Percentiles rank a stretch among this genome's conserved stretches.
Evolutionary conservation across 768 basidiomycete species (phyloP).

Genomic region (Kwoniella newhampshirensis): DNA sequence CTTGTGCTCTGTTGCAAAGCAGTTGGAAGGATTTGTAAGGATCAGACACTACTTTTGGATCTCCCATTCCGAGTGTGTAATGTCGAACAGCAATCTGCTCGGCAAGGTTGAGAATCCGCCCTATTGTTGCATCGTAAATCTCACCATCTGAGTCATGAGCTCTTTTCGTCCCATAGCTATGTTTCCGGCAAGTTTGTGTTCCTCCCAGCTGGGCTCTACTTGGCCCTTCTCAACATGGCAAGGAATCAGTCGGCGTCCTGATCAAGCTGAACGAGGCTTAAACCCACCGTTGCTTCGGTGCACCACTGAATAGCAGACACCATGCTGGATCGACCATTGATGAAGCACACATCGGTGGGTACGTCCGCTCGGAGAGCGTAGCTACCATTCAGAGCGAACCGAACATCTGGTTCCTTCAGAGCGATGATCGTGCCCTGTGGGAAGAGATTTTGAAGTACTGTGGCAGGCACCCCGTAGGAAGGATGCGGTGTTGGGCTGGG

Average conservation of each 20-base stretch:
- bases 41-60: neutral
- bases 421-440: conserved; percentile 7
- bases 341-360: neutral
- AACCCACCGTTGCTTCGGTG: neutral
- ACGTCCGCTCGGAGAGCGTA: neutral
- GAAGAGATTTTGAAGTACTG: neutral
- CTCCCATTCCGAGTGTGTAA: conserved; percentile 4
- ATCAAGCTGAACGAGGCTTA: too few relatives aligned
- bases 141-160: neutral
- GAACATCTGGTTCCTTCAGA: conserved; percentile 9
- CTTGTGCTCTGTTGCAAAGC: conserved; percentile 8
- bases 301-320: neutral
- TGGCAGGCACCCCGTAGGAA: neutral
- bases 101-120: neutral
- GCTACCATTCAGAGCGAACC: neutral
- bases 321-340: neutral
- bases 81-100: neutral
- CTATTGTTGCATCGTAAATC: too few relatives aligned
- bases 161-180: neutral
- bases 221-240: too few relatives aligned
- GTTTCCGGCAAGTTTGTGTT: conserved; percentile 5
- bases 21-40: neutral
- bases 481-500: neutral
- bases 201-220: neutral
- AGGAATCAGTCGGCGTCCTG: too few relatives aligned